A percentile compares a stretch with the other conserved stretches of the same genome.
Evolutionary conservation across 2,329 filamentous ascomycete species (phyloP).

Genomic region (Harringtonia aguacate): DNA sequence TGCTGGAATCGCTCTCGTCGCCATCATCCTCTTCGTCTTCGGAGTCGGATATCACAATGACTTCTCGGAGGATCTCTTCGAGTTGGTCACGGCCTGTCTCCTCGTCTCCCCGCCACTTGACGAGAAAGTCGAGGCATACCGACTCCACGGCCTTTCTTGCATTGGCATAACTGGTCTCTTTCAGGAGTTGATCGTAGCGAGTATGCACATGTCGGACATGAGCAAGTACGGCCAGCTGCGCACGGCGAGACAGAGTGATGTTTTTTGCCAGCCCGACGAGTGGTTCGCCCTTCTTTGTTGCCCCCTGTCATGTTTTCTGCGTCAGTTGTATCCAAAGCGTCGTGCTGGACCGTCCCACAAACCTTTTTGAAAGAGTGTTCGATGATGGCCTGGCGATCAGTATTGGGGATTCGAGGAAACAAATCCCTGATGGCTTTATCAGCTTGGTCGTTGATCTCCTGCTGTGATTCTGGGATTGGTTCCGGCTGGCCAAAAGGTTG

Average conservation of each 20-base stretch:
- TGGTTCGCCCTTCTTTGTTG: constrained; percentile 38
- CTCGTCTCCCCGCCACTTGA: constrained; percentile 64
- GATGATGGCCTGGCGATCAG: constrained; percentile 51
- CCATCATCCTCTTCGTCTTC: constrained; percentile 32
- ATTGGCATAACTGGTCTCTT: constrained; percentile 46
- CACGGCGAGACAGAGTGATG: constrained; percentile 48
- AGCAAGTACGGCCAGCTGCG: constrained; percentile 54
- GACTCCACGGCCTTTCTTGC: constrained; percentile 51
- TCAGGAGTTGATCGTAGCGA: constrained; percentile 50
- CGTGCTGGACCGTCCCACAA: constrained; percentile 15
- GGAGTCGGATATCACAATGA: constrained; percentile 54
- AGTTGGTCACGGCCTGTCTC: constrained; percentile 57
- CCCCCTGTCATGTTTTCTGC: constrained; percentile 26
- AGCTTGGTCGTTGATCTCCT: constrained; percentile 51
- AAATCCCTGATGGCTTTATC: constrained; percentile 52
- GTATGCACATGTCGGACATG: constrained; percentile 59
- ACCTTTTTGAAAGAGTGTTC: constrained; percentile 54
- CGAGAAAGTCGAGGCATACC: constrained; percentile 51
- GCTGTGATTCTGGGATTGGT: constrained; percentile 47
- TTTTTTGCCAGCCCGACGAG: constrained; percentile 47
- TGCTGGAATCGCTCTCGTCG: constrained; percentile 13
- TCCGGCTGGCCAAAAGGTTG: constrained; percentile 30
- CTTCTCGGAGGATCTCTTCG: constrained; percentile 55
- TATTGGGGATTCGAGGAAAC: constrained; percentile 55
- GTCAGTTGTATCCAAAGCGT: neutral